Evolutionary conservation across 768 basidiomycete genomes (phyloP), one percentile per base, ranked within the genome.

Genomic region (Pseudohyphozyma bogoriensis): DNA sequence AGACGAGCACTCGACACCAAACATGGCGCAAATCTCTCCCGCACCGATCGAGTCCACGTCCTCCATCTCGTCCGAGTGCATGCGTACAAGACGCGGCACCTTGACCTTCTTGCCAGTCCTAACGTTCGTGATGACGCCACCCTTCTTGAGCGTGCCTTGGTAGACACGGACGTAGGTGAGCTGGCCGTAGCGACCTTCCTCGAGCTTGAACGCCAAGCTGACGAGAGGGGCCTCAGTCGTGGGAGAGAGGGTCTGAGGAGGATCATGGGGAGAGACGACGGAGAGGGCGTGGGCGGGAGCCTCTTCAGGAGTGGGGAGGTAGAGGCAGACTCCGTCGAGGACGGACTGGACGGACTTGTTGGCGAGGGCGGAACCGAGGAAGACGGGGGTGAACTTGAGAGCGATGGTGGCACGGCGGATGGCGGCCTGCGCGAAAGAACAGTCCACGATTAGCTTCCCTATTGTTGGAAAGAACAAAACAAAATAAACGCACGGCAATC

Each of bases 31-130:
- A 65, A 99, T 99, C 79, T 99, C 95, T 59, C 95, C 95, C 32
- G 93, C 91, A 0, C 90, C 90, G 68, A 99, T 86, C 12, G 82
- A 81, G 50, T 90, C 86, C 58, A 99, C 85, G 69, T 99, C 93
- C 88, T 99, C 95, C 95, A 97, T 96, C 74, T 99, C 93, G 66
- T 97, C 88, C 73, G 86, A 87, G 74, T 99, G 95, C 95, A 99
- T 93, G 60, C 90, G 82, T 59, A 97, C 95, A 66, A 99, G 77
- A 40, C 92, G 81, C 3, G 95, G 92, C 15, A 99, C 88, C 76
- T 97, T 96, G 75, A 95, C 86, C 76, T 85, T 89, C 80, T 96
- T 99, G 47, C 92, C 93, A 26, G 91, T 90, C 42, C 92, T 79
- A 12, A 87, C 89, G 70, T 97, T 95, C 76, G 79, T 90, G 67